These are phyloP conservation scores for Articulospora tetracladia DNA, from an alignment of 495 filamentous ascomycete species.

Conservation along the genomic window DNA sequence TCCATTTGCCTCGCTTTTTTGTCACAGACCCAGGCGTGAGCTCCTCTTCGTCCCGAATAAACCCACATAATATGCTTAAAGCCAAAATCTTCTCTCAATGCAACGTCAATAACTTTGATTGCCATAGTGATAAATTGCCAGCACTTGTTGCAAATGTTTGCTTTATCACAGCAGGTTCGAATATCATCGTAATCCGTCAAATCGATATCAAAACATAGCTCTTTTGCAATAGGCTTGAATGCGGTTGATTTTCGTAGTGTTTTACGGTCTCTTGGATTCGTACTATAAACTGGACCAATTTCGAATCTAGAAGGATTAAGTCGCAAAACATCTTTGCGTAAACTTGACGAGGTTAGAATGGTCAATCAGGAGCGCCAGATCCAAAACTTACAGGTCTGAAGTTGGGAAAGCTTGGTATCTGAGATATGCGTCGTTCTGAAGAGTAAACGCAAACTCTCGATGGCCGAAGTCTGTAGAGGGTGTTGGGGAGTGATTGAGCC, in stretches of 20 bases:
- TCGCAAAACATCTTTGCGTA: constrained; percentile 85
- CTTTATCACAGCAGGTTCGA: constrained; percentile 88
- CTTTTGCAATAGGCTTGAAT: constrained; percentile 79
- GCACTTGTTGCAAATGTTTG: constrained; percentile 90
- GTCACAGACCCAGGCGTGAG: constrained; percentile 99
- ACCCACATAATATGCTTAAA: constrained; percentile 98
- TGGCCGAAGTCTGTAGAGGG: constrained; percentile 86
- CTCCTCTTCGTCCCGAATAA: constrained; percentile 93
- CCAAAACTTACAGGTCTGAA: constrained; percentile 66
- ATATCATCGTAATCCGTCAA: constrained; percentile 98
- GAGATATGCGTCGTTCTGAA: constrained; percentile 84
- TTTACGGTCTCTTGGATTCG: constrained; percentile 93
- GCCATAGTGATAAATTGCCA: constrained; percentile 98
- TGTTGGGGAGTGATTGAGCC: constrained; percentile 89
- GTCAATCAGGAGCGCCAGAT: background rate
- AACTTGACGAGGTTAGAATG: constrained; percentile 36
- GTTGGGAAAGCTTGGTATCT: constrained; percentile 89
- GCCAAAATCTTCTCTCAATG: constrained; percentile 87
- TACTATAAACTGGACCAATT: constrained; percentile 91
- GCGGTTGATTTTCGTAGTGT: constrained; percentile 66
- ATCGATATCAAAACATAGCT: constrained; percentile 98
- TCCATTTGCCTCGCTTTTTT: constrained; percentile 76
- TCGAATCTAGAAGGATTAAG: constrained; percentile 93
- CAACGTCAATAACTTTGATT: constrained; percentile 85
- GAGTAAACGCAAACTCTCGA: constrained; percentile 91